Evolutionary conservation across 768 basidiomycete genomes (phyloP), one percentile per base, ranked within the genome.

Genomic region (Leccinum truebloodii): DNA sequence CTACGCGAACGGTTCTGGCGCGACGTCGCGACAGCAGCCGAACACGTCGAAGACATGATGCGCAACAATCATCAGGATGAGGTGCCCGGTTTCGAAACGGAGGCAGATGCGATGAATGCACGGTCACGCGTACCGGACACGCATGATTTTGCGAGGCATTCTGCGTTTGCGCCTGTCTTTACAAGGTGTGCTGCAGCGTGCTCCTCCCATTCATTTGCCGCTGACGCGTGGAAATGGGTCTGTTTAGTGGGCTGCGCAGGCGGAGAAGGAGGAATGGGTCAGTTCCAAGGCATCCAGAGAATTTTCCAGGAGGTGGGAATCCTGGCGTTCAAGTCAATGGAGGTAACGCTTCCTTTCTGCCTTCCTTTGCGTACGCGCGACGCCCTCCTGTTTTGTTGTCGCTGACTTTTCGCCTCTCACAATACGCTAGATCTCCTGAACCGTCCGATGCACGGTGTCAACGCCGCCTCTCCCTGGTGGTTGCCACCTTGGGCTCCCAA

Each of bases 1-100:
- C 26, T 69, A 16, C 70, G 59, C 2, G 65, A 71, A n/a, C 65
- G 65, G 34, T 71, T 68, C 34, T 72, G 70, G 70, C 63, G 61
- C 56, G 63, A 71, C 22, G 62, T 70, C 9, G 62, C 65, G 10
- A 55, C 55, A 5, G 67, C 44, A 16, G 48, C 52, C 10, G 63
- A 57, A 4, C 63, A 61, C 10, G 26, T 71, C 46, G 51, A 64
- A 37, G 71, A 68, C 2, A 64, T 70, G 62, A 60, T 61, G 59
- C 66, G 58, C 61, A 68, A 70, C 55, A 59, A 72, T 12, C 10
- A 7, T 54, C 58, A 63, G 7, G 58, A 64, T 24, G 61, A 67
- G 16, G 59, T 69, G 8, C 65, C 63, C 13, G 60, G 58, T 35
- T 41, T 65, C 49, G 67, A 61, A 26, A 44, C 41, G 12, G n/a